Percentiles rank a stretch among this genome's conserved stretches.
phyloP scores from a whole-genome alignment of 805 yeast species.

The Saccharomycopsis schoenii region DNA sequence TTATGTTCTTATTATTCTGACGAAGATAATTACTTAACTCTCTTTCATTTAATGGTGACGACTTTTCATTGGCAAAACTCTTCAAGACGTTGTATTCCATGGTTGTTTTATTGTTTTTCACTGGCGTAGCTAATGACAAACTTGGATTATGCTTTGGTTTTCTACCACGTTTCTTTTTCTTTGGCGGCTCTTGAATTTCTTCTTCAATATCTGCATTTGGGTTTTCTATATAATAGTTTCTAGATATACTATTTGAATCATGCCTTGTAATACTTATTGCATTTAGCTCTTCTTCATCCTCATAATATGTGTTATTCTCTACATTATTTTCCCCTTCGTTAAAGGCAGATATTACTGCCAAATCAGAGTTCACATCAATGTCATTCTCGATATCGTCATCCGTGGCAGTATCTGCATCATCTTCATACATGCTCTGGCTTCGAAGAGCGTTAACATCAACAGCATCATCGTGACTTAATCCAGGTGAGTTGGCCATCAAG shows the following conservation, averaged over 20 bases:
- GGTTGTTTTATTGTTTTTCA: slow-evolving; percentile 5
- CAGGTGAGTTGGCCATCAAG: background rate
- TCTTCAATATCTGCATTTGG: slow-evolving; percentile 5
- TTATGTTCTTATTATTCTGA: background rate
- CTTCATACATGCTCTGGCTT: background rate
- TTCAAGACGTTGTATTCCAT: slow-evolving; percentile 7
- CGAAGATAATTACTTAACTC: slow-evolving; percentile 13
- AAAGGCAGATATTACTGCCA: background rate
- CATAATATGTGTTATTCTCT: background rate
- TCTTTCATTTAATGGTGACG: slow-evolving; percentile 18
- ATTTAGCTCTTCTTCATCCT: background rate
- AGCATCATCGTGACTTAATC: background rate
- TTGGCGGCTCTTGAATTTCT: background rate
- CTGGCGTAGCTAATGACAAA: background rate
- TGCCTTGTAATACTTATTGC: background rate
- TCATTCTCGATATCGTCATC: background rate
- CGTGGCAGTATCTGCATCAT: background rate
- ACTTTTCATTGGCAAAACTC: slow-evolving; percentile 17
- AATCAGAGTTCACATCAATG: background rate
- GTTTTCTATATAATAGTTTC: background rate
- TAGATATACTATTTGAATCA: background rate
- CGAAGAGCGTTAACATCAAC: background rate
- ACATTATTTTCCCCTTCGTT: background rate
- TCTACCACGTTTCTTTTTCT: slow-evolving; percentile 17
- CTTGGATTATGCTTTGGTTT: slow-evolving; percentile 10